A percentile compares a stretch with the other conserved stretches of the same genome.
These are phyloP conservation scores for Prosopis cineraria DNA, from an alignment of 306 rosid genomes.

Conservation along the genomic window DNA sequence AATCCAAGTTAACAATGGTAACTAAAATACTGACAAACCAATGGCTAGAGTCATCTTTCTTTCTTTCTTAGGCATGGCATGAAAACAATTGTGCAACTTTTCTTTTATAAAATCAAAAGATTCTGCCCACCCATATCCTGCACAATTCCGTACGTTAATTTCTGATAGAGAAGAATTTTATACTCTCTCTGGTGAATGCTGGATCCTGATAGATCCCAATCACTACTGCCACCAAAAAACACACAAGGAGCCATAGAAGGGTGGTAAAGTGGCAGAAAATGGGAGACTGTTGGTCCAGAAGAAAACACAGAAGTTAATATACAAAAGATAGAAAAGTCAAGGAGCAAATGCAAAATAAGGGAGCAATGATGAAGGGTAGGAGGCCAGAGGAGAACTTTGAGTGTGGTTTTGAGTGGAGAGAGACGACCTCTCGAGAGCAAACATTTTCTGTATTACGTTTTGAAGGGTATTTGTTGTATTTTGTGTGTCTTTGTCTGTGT, in stretches of 20 bases:
- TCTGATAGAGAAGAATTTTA: neutral
- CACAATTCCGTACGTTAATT: neutral
- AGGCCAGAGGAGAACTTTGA: neutral
- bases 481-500: neutral
- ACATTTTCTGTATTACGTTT: neutral
- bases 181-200: neutral
- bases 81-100: neutral
- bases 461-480: neutral
- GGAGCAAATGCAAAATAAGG: neutral
- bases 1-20: neutral
- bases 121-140: neutral
- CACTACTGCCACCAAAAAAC: neutral
- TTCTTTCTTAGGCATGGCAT: neutral
- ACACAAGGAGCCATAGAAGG: neutral
- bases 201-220: neutral
- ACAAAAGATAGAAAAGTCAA: neutral
- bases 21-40: neutral
- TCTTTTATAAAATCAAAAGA: neutral
- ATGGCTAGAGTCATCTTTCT: too few relatives aligned
- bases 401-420: neutral
- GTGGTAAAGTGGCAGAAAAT: neutral
- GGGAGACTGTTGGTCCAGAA: neutral
- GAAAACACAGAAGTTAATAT: neutral
- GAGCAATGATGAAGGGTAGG: neutral
- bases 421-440: neutral